Evolutionary conservation across 2,329 filamentous ascomycete species (phyloP), one percentile per base, ranked within the genome.

Genomic region (Alternaria arborescens): DNA sequence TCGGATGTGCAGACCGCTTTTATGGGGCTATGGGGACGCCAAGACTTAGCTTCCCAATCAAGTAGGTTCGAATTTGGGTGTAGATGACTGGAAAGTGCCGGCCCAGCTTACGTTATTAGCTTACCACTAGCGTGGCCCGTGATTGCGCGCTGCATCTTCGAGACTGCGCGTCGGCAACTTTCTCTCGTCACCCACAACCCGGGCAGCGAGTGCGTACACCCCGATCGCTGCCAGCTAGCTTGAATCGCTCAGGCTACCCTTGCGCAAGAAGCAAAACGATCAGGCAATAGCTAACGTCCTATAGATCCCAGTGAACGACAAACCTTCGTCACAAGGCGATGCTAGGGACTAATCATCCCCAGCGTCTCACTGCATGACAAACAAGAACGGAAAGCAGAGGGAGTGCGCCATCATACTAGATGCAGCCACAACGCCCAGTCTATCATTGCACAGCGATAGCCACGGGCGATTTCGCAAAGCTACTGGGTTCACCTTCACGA

Each of bases 321-420:
- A 72, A 55, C 42, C 53, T 51, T 42, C 32, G 64, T 71, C 70
- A 71, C 68, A 69, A 72, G 68, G 66, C 51, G 57, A 64, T 38
- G 52, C 47, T 16, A 41, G 38, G 56, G 68, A 60, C 71, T 71
- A 71, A 73, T 71, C 67, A 68, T 55, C 71, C 56, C 57, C 38
- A 11, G 62, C 44, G 43, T 58, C 58, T 51, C 60, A 55, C 55
- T 72, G 70, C 69, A 71, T 72, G 71, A 71, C 69, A 68, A 56
- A 65, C 54, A 67, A 72, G 73, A 76, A 76, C 71, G 68, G 73
- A 76, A 75, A 76, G 62, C 73, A 59, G 67, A 76, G 72, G 73
- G 73, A 74, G 68, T 72, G 71, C 62, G 61, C 58, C 67, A 60
- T 70, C 65, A 66, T 64, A 40, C 68, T 70, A 62, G 69, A 61